Conservation (phyloP, 768 basidiomycete genomes). For the Amanita jacksonii region DNA sequence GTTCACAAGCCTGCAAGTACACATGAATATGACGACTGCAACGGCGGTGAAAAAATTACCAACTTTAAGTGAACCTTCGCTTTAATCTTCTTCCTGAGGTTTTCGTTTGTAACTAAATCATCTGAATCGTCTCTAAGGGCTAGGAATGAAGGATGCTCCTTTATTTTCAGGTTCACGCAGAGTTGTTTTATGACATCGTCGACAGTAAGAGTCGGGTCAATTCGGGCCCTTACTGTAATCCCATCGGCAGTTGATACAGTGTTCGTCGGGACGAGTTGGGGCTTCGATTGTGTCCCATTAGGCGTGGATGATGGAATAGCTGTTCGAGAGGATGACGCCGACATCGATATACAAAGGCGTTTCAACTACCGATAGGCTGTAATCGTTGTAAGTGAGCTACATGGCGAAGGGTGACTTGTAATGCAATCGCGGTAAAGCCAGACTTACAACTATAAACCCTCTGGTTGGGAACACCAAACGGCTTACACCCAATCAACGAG, state of each 20-base stretch:
- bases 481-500: too few relatives aligned
- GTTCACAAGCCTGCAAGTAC: slow-evolving; percentile 53
- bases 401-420: too few relatives aligned
- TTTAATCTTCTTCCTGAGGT: slow-evolving; percentile 74
- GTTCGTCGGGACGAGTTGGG: slow-evolving; percentile 67
- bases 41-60: slow-evolving; percentile 13
- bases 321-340: neutral
- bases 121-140: slow-evolving; percentile 77
- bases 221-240: slow-evolving; percentile 67
- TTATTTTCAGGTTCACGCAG: slow-evolving; percentile 71
- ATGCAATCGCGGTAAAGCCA: too few relatives aligned
- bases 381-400: neutral
- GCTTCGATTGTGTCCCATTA: slow-evolving; percentile 12
- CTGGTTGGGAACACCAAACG: too few relatives aligned
- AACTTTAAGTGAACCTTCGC: slow-evolving; percentile 73
- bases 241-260: slow-evolving; percentile 74
- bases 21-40: slow-evolving; percentile 1
- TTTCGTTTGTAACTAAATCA: slow-evolving; percentile 81
- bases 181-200: slow-evolving; percentile 80
- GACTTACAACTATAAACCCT: too few relatives aligned
- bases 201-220: slow-evolving; percentile 76
- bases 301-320: neutral
- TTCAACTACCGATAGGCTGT: neutral
- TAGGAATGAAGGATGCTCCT: slow-evolving; percentile 61
- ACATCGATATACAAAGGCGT: neutral